Evolutionary conservation across 2,329 filamentous ascomycete genomes (phyloP).

Genomic region (Falciphora oryzae): DNA sequence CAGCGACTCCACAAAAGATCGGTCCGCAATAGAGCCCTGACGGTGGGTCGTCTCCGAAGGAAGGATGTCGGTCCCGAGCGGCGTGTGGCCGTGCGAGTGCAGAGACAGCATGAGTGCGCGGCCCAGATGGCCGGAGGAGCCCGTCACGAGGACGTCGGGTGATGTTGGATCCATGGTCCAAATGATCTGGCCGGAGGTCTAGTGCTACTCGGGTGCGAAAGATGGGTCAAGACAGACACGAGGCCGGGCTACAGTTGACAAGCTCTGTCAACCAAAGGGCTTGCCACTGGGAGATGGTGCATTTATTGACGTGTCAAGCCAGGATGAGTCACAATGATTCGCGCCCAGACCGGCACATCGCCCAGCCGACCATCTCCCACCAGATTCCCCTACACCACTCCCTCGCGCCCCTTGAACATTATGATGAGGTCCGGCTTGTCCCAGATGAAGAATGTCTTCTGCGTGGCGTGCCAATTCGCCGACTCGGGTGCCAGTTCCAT

Average conservation of each 20-base stretch:
- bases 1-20: constrained; percentile 25
- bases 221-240: no score
- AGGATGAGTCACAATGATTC: not conserved
- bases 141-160: constrained; percentile 35
- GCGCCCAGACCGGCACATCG: not conserved
- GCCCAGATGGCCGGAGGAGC: constrained; percentile 41
- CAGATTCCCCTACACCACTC: not conserved
- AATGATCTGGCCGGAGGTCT: not conserved
- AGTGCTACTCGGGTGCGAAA: no score
- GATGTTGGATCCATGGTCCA: not conserved
- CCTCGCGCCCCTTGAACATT: not conserved
- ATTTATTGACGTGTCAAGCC: not conserved
- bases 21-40: constrained; percentile 33
- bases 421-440: constrained; percentile 26
- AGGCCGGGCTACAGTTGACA: no score
- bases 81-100: constrained; percentile 31
- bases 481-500: constrained; percentile 28
- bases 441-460: constrained; percentile 32
- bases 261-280: no score
- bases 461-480: constrained; percentile 24
- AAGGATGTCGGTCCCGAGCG: constrained; percentile 39
- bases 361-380: no score
- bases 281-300: no score
- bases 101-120: constrained; percentile 38
- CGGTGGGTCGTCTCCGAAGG: constrained; percentile 29